Percentiles rank a stretch among this genome's conserved stretches.
Conservation (phyloP, 805 yeast genomes). For the Metschnikowia colocasiae region DNA sequence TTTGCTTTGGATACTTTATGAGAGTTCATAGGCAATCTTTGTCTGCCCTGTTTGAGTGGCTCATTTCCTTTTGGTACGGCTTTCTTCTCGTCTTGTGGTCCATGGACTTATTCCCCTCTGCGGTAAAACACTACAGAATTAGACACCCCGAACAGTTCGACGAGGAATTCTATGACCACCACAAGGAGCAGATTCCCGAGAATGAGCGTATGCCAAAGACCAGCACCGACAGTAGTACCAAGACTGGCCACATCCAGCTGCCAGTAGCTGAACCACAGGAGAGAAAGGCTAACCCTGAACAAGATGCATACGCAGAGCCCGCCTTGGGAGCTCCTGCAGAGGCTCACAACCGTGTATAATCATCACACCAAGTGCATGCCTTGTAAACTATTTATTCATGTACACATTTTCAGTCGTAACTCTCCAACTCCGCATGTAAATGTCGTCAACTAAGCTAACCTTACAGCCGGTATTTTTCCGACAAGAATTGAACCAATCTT, state of each 20-base stretch:
- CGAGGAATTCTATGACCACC: slow-evolving; percentile 20
- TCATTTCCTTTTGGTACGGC: slow-evolving; percentile 82
- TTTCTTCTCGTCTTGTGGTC: slow-evolving; percentile 58
- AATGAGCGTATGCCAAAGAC: neutral
- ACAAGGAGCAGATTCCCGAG: slow-evolving; percentile 5
- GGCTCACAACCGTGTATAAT: neutral
- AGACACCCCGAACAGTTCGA: slow-evolving; percentile 28
- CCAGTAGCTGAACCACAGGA: neutral
- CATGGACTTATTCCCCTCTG: slow-evolving; percentile 67
- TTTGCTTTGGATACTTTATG: slow-evolving; percentile 55
- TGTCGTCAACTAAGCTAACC: too few relatives aligned
- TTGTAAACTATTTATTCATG: neutral
- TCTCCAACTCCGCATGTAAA: too few relatives aligned
- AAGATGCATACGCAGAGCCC: neutral
- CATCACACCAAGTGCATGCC: neutral
- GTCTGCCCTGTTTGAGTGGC: slow-evolving; percentile 79
- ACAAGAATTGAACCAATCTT: too few relatives aligned
- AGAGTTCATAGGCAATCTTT: slow-evolving; percentile 35
- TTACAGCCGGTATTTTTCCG: neutral
- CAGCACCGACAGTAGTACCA: neutral
- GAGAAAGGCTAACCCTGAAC: neutral
- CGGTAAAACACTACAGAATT: slow-evolving; percentile 31
- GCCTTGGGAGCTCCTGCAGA: neutral
- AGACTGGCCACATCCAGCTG: neutral
- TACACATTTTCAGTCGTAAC: neutral